Evolutionary conservation across 2,329 filamentous ascomycete species (phyloP).

Genomic region (Cladosporium austrohemisphaericum): DNA sequence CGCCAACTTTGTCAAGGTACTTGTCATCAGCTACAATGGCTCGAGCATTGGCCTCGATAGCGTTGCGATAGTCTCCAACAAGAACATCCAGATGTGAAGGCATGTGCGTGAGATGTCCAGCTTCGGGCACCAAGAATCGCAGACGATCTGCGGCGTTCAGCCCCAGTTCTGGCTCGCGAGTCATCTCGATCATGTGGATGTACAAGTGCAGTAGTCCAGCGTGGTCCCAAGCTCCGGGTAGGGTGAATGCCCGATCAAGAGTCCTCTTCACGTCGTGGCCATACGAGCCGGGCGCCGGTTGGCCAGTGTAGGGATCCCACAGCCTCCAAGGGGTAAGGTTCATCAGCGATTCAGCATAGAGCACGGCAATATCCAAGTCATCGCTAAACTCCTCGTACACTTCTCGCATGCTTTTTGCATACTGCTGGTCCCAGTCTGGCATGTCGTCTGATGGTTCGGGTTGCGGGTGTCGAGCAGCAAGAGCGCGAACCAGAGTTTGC

Average conservation of each 20-base stretch:
- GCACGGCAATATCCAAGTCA: slow-evolving; percentile 60
- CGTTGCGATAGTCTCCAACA: slow-evolving; percentile 65
- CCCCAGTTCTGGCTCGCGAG: slow-evolving; percentile 59
- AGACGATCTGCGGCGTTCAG: slow-evolving; percentile 59
- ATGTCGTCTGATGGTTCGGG: slow-evolving; percentile 2
- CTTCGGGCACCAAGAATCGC: slow-evolving; percentile 63
- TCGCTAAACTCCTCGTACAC: slow-evolving; percentile 52
- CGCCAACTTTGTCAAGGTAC: slow-evolving; percentile 57
- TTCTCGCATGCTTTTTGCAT: slow-evolving; percentile 58
- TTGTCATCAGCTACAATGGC: slow-evolving; percentile 67
- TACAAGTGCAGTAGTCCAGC: slow-evolving; percentile 72
- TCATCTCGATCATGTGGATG: slow-evolving; percentile 78
- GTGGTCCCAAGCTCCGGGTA: slow-evolving; percentile 52
- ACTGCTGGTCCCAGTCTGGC: slow-evolving; percentile 53
- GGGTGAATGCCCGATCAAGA: slow-evolving; percentile 56
- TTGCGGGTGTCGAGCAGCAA: slow-evolving; percentile 39
- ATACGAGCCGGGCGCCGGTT: slow-evolving; percentile 52
- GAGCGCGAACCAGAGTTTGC: slow-evolving; percentile 59
- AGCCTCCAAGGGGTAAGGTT: slow-evolving; percentile 63
- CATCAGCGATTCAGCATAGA: slow-evolving; percentile 65
- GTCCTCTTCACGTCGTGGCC: slow-evolving; percentile 57
- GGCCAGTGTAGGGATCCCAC: slow-evolving; percentile 58
- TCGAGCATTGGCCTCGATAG: slow-evolving; percentile 62
- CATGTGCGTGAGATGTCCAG: slow-evolving; percentile 72
- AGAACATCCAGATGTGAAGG: slow-evolving; percentile 72